phyloP scores from a whole-genome alignment of 2,329 filamentous ascomycete species.

The Nothophoma quercina region DNA sequence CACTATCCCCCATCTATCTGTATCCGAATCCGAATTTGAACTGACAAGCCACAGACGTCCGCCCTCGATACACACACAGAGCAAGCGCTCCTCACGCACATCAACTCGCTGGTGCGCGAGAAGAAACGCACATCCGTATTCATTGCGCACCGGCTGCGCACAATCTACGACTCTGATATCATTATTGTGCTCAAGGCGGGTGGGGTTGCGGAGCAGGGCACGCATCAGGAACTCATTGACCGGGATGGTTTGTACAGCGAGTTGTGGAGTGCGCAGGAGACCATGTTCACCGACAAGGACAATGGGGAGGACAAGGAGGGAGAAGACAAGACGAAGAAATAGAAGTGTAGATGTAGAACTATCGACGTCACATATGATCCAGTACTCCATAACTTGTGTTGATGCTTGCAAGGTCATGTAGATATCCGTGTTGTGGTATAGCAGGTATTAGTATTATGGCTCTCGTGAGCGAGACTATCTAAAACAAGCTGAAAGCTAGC shows the following conservation, averaged over 20 bases:
- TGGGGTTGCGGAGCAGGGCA: slow-evolving; percentile 85
- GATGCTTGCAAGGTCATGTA: neutral
- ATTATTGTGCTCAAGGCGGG: slow-evolving; percentile 92
- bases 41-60: slow-evolving; percentile 64
- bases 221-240: slow-evolving; percentile 84
- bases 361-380: too few species aligned
- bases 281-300: slow-evolving; percentile 38
- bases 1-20: neutral
- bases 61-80: slow-evolving; percentile 94
- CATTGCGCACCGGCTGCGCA: slow-evolving; percentile 88
- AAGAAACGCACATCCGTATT: slow-evolving; percentile 92
- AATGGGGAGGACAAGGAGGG: slow-evolving; percentile 4
- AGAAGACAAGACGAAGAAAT: neutral
- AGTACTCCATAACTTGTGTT: too few species aligned
- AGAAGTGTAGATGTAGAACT: neutral
- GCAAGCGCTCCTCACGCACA: slow-evolving; percentile 87
- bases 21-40: neutral
- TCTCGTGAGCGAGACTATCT: neutral
- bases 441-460: neutral
- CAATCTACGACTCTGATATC: slow-evolving; percentile 89
- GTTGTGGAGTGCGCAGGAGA: slow-evolving; percentile 75
- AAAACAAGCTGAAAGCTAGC: slow-evolving; percentile 1
- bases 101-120: slow-evolving; percentile 89
- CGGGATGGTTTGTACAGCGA: slow-evolving; percentile 82
- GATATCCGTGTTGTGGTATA: neutral